phyloP scores from a whole-genome alignment of 352 stramenopile genomes.

The Pythium vanterpoolii region DNA sequence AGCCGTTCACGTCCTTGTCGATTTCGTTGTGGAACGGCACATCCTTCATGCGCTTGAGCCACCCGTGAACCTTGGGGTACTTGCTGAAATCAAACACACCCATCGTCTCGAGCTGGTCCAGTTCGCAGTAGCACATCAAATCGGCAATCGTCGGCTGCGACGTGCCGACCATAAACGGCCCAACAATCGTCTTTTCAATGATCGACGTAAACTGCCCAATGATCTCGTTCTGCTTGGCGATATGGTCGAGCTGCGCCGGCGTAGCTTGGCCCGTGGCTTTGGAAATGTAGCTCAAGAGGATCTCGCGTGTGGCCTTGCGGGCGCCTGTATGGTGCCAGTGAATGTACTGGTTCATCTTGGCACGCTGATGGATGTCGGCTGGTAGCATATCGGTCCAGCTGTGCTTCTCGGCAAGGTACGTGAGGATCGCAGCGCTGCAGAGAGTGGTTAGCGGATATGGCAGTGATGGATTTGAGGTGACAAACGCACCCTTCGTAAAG shows the following conservation, averaged over 20 bases:
- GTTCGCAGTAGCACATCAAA: slow-evolving; percentile 55
- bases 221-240: slow-evolving; percentile 18
- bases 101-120: slow-evolving; percentile 51
- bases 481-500: slow-evolving; percentile 42
- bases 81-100: slow-evolving; percentile 34
- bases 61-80: slow-evolving; percentile 16
- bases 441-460: too few species aligned
- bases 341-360: slow-evolving; percentile 62
- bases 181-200: slow-evolving; percentile 41
- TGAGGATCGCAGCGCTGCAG: neutral
- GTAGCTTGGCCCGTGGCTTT: neutral
- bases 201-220: slow-evolving; percentile 3
- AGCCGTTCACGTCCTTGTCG: slow-evolving; percentile 21
- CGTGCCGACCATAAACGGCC: slow-evolving; percentile 43
- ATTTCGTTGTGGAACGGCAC: slow-evolving; percentile 44
- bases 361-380: slow-evolving; percentile 29
- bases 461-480: neutral
- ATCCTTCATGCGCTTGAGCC: slow-evolving; percentile 20
- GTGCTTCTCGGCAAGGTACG: slow-evolving; percentile 49
- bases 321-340: slow-evolving; percentile 71
- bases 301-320: slow-evolving; percentile 34
- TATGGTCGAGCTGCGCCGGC: slow-evolving; percentile 4
- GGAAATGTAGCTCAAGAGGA: slow-evolving; percentile 8
- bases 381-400: slow-evolving; percentile 50
- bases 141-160: slow-evolving; percentile 54